These are phyloP conservation scores for Bisporella sp. DNA, from an alignment of 2,329 filamentous ascomycete genomes.

Conservation along the genomic window DNA sequence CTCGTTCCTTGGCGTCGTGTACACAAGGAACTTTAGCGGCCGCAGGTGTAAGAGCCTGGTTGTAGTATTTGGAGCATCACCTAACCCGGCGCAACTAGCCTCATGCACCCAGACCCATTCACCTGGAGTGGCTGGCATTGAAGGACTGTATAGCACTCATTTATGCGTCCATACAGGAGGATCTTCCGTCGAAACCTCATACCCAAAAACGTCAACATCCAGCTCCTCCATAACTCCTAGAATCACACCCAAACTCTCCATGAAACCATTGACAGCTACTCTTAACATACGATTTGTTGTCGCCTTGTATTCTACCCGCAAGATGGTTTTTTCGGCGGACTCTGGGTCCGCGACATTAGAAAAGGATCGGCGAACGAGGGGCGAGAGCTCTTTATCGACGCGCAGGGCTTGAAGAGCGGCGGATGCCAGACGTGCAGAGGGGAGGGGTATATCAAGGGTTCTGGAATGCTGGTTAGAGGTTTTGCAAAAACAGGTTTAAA, in stretches of 20 bases:
- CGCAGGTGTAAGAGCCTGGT: no score
- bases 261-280: constrained; percentile 92
- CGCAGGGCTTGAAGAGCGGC: constrained; percentile 69
- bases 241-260: constrained; percentile 81
- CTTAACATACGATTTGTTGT: constrained; percentile 95
- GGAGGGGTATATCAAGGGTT: constrained; percentile 54
- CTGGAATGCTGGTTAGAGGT: constrained; percentile 9
- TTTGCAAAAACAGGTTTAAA: constrained; percentile 3
- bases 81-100: no score
- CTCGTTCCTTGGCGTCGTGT: no score
- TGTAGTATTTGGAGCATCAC: no score
- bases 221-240: constrained; percentile 86
- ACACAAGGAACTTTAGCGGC: no score
- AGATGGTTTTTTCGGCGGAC: constrained; percentile 38
- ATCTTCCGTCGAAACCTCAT: not conserved
- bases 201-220: constrained; percentile 71
- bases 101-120: no score
- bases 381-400: constrained; percentile 85
- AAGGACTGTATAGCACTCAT: not conserved
- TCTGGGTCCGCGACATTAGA: constrained; percentile 38
- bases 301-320: constrained; percentile 73
- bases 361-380: constrained; percentile 70
- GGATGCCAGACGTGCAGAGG: constrained; percentile 67
- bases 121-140: no score
- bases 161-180: constrained; percentile 23